These are phyloP conservation scores for Isabelozyma rhagii DNA, from an alignment of 805 yeast genomes.

Conservation along the genomic window DNA sequence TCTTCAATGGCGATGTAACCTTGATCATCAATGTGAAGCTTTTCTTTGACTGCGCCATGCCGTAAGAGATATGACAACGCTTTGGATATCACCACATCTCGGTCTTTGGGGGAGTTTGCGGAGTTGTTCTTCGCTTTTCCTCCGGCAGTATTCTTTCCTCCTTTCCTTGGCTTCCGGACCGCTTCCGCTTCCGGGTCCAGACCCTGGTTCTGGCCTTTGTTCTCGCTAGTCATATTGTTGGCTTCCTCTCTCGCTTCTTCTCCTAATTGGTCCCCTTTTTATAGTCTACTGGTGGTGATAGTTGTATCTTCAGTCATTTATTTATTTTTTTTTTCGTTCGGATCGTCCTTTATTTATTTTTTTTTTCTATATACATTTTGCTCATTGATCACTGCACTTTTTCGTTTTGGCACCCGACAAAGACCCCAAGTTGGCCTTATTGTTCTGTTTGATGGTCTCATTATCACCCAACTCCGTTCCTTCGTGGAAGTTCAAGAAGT, in stretches of 20 bases:
- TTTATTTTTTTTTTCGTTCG: too few species aligned
- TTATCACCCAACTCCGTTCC: slow-evolving; percentile 91
- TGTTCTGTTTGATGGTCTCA: slow-evolving; percentile 62
- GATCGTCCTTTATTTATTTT: too few species aligned
- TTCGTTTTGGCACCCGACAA: slow-evolving; percentile 53
- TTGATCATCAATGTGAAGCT: slow-evolving; percentile 54
- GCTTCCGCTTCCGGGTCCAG: too few species aligned
- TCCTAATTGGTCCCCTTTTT: too few species aligned
- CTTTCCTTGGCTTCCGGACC: too few species aligned
- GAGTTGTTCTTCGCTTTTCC: not conserved
- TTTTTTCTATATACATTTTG: not conserved
- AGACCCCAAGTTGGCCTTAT: slow-evolving; percentile 41
- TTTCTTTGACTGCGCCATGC: slow-evolving; percentile 79
- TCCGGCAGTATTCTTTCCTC: not conserved
- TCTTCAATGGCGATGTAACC: slow-evolving; percentile 64
- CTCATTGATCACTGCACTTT: slow-evolving; percentile 19
- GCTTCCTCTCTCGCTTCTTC: too few species aligned
- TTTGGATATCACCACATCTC: slow-evolving; percentile 64
- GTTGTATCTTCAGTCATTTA: not conserved
- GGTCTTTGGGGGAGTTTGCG: slow-evolving; percentile 10
- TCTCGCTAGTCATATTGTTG: too few species aligned
- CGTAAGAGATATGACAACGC: slow-evolving; percentile 73
- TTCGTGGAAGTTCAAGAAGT: slow-evolving; percentile 66
- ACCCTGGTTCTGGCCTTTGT: too few species aligned
- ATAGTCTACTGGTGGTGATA: too few species aligned